Evolutionary conservation across 306 rosid genomes (phyloP).

Genomic region (Lupinus albus): DNA sequence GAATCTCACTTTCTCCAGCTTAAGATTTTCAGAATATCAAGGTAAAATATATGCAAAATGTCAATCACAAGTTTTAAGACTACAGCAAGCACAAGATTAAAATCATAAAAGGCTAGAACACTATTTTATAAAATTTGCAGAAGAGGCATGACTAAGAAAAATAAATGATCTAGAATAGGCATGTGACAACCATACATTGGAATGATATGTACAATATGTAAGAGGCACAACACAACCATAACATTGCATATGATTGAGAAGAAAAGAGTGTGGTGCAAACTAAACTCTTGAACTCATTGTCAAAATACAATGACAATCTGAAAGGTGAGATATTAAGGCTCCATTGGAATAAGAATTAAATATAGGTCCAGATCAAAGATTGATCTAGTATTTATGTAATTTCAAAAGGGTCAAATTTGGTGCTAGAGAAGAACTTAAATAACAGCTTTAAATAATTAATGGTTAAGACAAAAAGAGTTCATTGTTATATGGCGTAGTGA

Average conservation of each 20-base stretch:
- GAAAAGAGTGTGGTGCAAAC: not conserved
- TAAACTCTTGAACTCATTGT: conserved; percentile 1
- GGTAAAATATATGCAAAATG: conserved; percentile 1
- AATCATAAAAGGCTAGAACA: not conserved
- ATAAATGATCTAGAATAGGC: conserved; percentile 1
- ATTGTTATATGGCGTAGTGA: too few relatives aligned
- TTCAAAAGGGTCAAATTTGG: not conserved
- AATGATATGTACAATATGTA: not conserved
- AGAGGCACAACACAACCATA: not conserved
- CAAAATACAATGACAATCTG: not conserved
- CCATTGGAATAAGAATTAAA: conserved; percentile 3
- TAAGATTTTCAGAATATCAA: conserved; percentile 5
- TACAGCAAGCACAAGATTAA: conserved; percentile 10
- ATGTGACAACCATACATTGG: conserved; percentile 1
- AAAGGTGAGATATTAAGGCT: not conserved
- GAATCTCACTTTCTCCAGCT: conserved; percentile 11
- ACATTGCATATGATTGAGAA: conserved; percentile 10
- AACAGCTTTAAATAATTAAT: conserved; percentile 22
- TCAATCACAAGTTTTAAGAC: not conserved
- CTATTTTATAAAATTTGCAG: not conserved
- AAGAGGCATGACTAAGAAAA: not conserved
- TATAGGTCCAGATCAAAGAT: not conserved
- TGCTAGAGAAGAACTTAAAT: not conserved
- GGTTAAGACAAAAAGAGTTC: not conserved
- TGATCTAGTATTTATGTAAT: not conserved